Percentiles rank a stretch among this genome's conserved stretches.
Evolutionary conservation across 2,329 filamentous ascomycete genomes (phyloP).

Genomic region (Colletotrichum phormii): DNA sequence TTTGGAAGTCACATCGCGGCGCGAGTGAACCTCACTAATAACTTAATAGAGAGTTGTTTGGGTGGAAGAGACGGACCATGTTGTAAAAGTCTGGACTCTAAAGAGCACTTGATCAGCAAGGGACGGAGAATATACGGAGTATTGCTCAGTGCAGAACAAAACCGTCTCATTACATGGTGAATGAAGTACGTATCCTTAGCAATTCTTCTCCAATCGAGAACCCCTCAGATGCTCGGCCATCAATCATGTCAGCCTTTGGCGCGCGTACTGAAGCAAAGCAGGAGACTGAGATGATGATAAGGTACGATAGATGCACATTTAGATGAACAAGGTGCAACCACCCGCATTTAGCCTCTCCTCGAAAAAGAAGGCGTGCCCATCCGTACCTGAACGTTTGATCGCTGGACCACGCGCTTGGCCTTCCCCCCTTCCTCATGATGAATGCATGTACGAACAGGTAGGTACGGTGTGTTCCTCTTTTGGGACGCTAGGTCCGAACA

Average conservation of each 20-base stretch:
- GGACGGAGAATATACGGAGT: slow-evolving; percentile 3
- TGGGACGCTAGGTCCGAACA: slow-evolving; percentile 17
- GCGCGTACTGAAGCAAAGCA: background rate
- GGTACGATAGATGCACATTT: background rate
- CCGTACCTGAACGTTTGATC: slow-evolving; percentile 19
- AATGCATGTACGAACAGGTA: background rate
- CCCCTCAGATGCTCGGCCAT: background rate
- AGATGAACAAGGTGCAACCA: background rate
- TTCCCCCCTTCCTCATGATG: background rate
- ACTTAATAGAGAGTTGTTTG: slow-evolving; percentile 4
- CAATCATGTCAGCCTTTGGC: background rate
- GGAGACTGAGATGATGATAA: background rate
- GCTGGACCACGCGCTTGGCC: slow-evolving; percentile 3
- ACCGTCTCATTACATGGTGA: background rate
- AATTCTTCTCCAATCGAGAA: background rate
- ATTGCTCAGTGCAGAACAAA: slow-evolving; percentile 2
- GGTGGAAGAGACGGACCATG: slow-evolving; percentile 2
- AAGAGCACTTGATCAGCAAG: slow-evolving; percentile 10
- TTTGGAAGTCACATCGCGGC: background rate
- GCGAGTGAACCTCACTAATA: background rate
- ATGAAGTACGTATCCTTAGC: background rate
- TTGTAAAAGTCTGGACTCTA: background rate
- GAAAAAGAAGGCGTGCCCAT: background rate
- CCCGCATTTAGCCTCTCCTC: background rate
- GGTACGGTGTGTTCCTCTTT: slow-evolving; percentile 10